phyloP scores from a whole-genome alignment of 805 yeast genomes.

The Zygosaccharomyces pseudorouxii region DNA sequence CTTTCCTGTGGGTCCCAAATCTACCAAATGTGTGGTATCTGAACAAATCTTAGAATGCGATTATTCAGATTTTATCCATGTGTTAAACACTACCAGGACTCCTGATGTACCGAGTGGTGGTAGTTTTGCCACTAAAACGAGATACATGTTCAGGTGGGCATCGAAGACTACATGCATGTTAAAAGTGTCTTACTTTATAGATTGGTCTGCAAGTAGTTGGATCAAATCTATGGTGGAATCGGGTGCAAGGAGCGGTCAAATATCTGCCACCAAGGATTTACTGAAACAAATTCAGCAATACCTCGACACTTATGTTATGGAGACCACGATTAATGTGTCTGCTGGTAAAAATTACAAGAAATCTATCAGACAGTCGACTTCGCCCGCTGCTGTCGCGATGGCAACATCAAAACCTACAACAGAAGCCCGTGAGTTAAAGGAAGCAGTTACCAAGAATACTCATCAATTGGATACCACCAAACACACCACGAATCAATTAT shows the following conservation, averaged over 20 bases:
- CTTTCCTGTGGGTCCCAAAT: constrained; percentile 87
- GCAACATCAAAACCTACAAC: not conserved
- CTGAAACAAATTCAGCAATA: constrained; percentile 26
- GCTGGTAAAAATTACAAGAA: not conserved
- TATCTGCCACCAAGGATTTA: constrained; percentile 52
- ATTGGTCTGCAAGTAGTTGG: constrained; percentile 93
- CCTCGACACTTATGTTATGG: constrained; percentile 21
- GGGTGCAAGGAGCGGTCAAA: constrained; percentile 78
- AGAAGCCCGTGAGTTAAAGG: not conserved
- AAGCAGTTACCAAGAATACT: not conserved
- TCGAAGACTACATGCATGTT: constrained; percentile 55
- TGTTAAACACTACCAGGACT: constrained; percentile 62
- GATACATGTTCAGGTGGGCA: constrained; percentile 74
- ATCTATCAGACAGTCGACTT: not conserved
- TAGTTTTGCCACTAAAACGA: constrained; percentile 69
- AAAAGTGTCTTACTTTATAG: constrained; percentile 63
- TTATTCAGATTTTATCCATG: constrained; percentile 48
- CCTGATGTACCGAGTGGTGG: constrained; percentile 96
- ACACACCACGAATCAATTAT: not conserved
- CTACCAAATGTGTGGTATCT: constrained; percentile 65
- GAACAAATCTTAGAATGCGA: constrained; percentile 56
- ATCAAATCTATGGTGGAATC: constrained; percentile 83
- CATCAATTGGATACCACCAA: not conserved
- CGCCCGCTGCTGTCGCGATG: not conserved
- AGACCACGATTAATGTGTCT: constrained; percentile 10